phyloP scores from a whole-genome alignment of 2,329 filamentous ascomycete species.

The Cladophialophora exuberans region DNA sequence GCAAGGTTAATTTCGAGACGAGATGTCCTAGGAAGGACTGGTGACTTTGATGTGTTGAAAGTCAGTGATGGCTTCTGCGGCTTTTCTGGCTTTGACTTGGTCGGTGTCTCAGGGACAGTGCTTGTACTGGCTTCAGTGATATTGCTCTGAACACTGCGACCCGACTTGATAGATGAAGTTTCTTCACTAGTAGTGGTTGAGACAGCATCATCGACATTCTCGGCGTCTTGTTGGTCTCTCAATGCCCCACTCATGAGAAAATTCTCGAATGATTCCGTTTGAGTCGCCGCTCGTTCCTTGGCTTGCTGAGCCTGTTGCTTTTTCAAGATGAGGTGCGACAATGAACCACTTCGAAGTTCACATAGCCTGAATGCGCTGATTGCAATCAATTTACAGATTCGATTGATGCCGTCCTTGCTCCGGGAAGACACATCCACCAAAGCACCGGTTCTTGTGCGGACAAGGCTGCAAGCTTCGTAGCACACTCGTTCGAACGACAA shows the following conservation, averaged over 20 bases:
- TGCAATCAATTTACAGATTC: conserved; percentile 29
- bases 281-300: neutral
- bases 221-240: neutral
- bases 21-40: conserved; percentile 12
- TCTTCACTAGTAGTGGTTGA: conserved; percentile 4
- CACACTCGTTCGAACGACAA: conserved; percentile 22
- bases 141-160: neutral
- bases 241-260: neutral
- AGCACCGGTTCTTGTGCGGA: conserved; percentile 26
- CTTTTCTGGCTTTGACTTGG: neutral
- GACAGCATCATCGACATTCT: neutral
- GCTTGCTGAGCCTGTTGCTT: neutral
- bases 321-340: conserved; percentile 9
- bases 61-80: neutral
- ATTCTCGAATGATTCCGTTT: neutral
- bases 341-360: conserved; percentile 27
- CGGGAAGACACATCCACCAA: conserved; percentile 27
- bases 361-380: conserved; percentile 29
- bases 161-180: neutral
- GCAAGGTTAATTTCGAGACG: conserved; percentile 18
- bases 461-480: conserved; percentile 27
- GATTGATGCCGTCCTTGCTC: conserved; percentile 28
- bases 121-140: neutral
- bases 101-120: neutral
- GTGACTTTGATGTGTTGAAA: neutral